A percentile compares a stretch with the other conserved stretches of the same genome.
Conservation (phyloP, 1,284 basidiomycete genomes). For the Melampsora larici-populina region DNA sequence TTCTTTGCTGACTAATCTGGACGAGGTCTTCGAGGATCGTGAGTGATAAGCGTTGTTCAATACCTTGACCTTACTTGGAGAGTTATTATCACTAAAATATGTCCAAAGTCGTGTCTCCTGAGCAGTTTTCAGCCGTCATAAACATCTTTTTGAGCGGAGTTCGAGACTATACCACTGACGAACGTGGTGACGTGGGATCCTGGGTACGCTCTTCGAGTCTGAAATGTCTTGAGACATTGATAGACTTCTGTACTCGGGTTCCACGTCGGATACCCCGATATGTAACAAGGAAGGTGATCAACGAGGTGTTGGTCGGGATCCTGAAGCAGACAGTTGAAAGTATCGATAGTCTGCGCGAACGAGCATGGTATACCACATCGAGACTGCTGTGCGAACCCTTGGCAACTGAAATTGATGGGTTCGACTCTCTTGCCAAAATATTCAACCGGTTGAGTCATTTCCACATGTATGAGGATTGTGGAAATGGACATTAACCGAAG, state of each 20-base stretch:
- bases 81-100: neutral
- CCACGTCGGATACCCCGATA: neutral
- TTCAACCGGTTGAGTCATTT: slow-evolving; percentile 29
- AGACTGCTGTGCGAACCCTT: slow-evolving; percentile 6
- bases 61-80: neutral
- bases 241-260: slow-evolving; percentile 9
- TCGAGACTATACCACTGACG: slow-evolving; percentile 85
- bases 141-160: slow-evolving; percentile 63
- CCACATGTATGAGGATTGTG: neutral
- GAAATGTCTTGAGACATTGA: slow-evolving; percentile 58
- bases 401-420: slow-evolving; percentile 1
- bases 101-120: slow-evolving; percentile 19
- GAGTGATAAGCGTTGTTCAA: neutral
- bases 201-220: slow-evolving; percentile 83
- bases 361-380: slow-evolving; percentile 31
- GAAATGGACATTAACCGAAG: neutral
- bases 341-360: slow-evolving; percentile 36
- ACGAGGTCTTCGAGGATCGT: slow-evolving; percentile 3
- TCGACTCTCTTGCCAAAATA: neutral
- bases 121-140: slow-evolving; percentile 23
- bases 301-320: neutral
- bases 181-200: slow-evolving; percentile 94
- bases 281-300: neutral
- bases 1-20: slow-evolving; percentile 29
- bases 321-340: slow-evolving; percentile 31